Evolutionary conservation across 2,329 filamentous ascomycete species (phyloP), one percentile per base, ranked within the genome.

Genomic region (Curvularia lunata): DNA sequence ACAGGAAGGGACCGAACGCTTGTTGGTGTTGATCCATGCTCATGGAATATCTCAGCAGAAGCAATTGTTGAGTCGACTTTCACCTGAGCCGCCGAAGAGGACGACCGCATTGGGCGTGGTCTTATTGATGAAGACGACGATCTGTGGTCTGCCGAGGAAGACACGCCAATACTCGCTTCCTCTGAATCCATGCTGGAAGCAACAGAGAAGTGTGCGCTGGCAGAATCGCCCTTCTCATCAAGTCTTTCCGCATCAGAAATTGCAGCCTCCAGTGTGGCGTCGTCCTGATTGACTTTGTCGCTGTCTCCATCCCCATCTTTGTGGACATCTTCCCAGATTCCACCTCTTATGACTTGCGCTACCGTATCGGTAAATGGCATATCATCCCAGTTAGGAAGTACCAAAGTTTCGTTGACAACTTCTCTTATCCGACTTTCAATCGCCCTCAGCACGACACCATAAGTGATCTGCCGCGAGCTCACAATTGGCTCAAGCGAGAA

Each of bases 391-490:
- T 96, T 96, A 0, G 95, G 95, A 54, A 89, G 82, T 2, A 99
- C 95, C 19, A 98, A 77, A 1, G 92, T 97, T 78, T 99, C 95
- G 9, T 90, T 91, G 59, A 99, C 84, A 8, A 97, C 92, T 76
- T 97, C 93, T 70, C 96, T 91, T 74, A 99, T 97, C 48, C 92
- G 86, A 71, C 91, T 96, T 77, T 99, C 95, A 58, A 99, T 98
- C 60, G 96, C 91, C 48, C 92, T 87, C 12, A 98, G 83, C 54
- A 99, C 95, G 58, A 97, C 85, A 1, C 89, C 91, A 76, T 97
- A 98, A 0, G 95, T 98, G 64, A 99, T 97, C 74, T 98, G 94
- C 56, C 94, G 87, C 13, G 92, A 90, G 79, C 93, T 97, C 49
- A 99, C 92, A 66, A 99, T 93, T 3, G 95, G 95, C 74, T 98